Evolutionary conservation across 108 stramenopile genomes (phyloP).

Genomic region (Nitzschia palea): DNA sequence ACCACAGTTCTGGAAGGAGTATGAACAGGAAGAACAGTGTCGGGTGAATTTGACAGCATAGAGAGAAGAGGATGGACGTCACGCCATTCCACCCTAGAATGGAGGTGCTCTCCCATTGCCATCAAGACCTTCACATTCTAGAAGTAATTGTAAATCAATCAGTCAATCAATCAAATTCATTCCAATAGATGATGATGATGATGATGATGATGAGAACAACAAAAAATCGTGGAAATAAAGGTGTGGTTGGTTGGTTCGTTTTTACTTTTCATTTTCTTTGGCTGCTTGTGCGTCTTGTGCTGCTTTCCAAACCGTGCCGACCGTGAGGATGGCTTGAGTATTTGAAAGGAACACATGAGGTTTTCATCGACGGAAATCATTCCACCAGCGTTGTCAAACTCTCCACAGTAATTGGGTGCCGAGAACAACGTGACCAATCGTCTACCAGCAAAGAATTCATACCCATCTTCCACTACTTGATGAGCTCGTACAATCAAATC

Average conservation of each 20-base stretch:
- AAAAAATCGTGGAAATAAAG: too few relatives aligned
- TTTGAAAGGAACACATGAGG: conserved; percentile 99
- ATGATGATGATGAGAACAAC: too few relatives aligned
- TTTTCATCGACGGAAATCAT: conserved; percentile 99
- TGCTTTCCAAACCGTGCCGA: background rate
- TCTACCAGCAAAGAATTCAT: conserved; percentile 99
- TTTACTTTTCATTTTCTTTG: background rate
- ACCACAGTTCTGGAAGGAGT: background rate
- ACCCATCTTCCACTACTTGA: conserved; percentile 99
- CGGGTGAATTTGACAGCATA: background rate
- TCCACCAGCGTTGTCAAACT: conserved; percentile 99
- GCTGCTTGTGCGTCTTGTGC: background rate
- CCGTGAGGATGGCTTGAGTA: conserved; percentile 99
- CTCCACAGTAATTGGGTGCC: conserved; percentile 99
- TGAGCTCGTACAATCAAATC: conserved; percentile 99
- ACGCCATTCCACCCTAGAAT: too few relatives aligned
- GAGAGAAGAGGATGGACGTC: too few relatives aligned
- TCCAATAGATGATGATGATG: too few relatives aligned
- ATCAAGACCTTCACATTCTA: too few relatives aligned
- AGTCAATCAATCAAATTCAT: too few relatives aligned
- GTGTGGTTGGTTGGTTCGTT: too few relatives aligned
- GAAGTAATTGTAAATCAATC: too few relatives aligned
- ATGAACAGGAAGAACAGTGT: background rate
- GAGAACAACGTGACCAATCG: conserved; percentile 98
- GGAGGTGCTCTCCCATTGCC: too few relatives aligned